These are phyloP conservation scores for Graphilbum sp. DNA, from an alignment of 2,329 filamentous ascomycete species.

Conservation along the genomic window DNA sequence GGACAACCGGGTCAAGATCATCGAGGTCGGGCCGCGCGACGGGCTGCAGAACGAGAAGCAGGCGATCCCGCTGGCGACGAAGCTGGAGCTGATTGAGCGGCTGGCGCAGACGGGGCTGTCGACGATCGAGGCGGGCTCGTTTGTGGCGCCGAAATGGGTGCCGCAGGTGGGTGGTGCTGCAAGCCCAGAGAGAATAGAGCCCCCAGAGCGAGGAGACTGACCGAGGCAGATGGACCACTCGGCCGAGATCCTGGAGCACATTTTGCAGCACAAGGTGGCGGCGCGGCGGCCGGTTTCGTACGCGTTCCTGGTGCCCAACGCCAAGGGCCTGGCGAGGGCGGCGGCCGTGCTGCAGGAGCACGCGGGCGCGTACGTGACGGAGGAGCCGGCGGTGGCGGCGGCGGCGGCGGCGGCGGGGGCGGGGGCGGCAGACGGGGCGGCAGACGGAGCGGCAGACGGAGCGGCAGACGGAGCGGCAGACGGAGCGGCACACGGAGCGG, in stretches of 20 bases:
- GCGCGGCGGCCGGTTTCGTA: constrained; percentile 47
- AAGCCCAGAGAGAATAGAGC: too few relatives aligned
- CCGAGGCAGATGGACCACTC: constrained; percentile 78
- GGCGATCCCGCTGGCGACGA: constrained; percentile 52
- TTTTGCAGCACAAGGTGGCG: constrained; percentile 40
- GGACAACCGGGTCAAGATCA: constrained; percentile 26
- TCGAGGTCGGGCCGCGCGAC: constrained; percentile 74
- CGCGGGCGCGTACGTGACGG: constrained; percentile 31
- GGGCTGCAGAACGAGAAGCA: constrained; percentile 76
- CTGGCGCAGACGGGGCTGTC: constrained; percentile 51
- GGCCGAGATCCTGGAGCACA: constrained; percentile 52
- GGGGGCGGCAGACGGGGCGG: constrained; percentile 13
- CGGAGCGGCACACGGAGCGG: too few relatives aligned
- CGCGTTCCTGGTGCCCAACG: constrained; percentile 68
- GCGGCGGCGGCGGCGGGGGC: constrained; percentile 7
- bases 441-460: too few relatives aligned
- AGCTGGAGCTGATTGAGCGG: constrained; percentile 58
- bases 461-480: too few relatives aligned
- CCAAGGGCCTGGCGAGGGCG: constrained; percentile 53
- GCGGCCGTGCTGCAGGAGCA: constrained; percentile 33
- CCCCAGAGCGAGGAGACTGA: too few relatives aligned
- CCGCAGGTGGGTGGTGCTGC: constrained; percentile 40
- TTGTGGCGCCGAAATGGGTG: constrained; percentile 72
- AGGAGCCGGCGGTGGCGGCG: constrained; percentile 11
- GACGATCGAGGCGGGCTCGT: constrained; percentile 67